These are phyloP conservation scores for Colletotrichum trifolii DNA, from an alignment of 2,329 filamentous ascomycete genomes.

Conservation along the genomic window DNA sequence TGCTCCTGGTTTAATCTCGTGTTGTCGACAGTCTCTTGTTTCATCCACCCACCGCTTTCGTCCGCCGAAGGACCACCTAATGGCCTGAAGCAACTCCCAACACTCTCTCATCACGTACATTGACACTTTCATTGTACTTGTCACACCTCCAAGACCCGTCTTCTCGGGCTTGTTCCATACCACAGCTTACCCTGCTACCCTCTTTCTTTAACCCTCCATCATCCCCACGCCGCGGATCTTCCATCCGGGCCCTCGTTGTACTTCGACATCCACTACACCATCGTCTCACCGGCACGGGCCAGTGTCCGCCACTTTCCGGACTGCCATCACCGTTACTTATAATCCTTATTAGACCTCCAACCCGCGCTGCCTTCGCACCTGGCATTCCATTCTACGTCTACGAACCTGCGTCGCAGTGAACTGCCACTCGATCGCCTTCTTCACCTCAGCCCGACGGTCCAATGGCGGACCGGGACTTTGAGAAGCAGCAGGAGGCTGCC, in stretches of 20 bases:
- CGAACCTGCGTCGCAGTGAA: background rate
- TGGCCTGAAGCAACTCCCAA: background rate
- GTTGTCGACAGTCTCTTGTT: conserved; percentile 6
- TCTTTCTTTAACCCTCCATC: background rate
- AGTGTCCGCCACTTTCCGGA: conserved; percentile 33
- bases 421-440: background rate
- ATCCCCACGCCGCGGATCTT: conserved; percentile 1
- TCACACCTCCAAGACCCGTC: background rate
- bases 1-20: conserved; percentile 50
- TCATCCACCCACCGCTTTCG: background rate
- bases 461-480: conserved; percentile 45
- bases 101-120: conserved; percentile 6
- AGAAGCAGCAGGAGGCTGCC: conserved; percentile 45
- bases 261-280: conserved; percentile 11
- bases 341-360: conserved; percentile 4
- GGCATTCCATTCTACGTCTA: background rate
- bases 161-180: conserved; percentile 16
- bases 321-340: conserved; percentile 13
- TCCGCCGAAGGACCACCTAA: no score
- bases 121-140: background rate
- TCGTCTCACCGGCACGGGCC: conserved; percentile 30
- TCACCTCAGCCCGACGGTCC: conserved; percentile 15
- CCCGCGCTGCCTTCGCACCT: background rate
- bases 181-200: background rate
- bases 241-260: conserved; percentile 2